These are phyloP conservation scores for Dothidotthia symphoricarpi DNA, from an alignment of 2,329 filamentous ascomycete species.

Conservation along the genomic window DNA sequence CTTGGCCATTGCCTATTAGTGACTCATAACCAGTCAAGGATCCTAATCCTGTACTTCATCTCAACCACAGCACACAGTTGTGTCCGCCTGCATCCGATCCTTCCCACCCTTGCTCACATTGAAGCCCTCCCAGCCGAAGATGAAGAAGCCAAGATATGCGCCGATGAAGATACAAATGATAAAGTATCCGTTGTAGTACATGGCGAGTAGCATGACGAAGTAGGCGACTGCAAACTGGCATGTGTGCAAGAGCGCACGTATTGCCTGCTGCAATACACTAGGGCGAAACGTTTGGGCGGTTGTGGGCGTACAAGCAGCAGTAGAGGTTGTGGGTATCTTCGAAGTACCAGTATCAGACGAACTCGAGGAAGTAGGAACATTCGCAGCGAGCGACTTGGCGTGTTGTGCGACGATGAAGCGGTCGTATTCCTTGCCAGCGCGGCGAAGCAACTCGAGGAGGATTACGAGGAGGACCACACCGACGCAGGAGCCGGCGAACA, in stretches of 20 bases:
- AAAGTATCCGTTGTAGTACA: constrained; percentile 70
- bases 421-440: constrained; percentile 72
- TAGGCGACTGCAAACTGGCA: constrained; percentile 75
- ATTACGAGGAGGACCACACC: constrained; percentile 73
- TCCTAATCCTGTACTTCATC: background rate
- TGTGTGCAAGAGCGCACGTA: constrained; percentile 70
- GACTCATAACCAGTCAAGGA: too few species aligned
- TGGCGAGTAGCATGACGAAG: constrained; percentile 71
- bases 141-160: constrained; percentile 37
- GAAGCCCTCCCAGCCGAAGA: constrained; percentile 40
- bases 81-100: constrained; percentile 36
- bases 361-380: constrained; percentile 10
- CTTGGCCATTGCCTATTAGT: too few species aligned
- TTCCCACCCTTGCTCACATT: constrained; percentile 21
- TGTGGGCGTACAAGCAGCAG: background rate
- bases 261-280: constrained; percentile 63
- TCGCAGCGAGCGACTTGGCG: constrained; percentile 19
- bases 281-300: constrained; percentile 48
- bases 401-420: constrained; percentile 60
- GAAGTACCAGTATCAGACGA: constrained; percentile 14
- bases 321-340: constrained; percentile 10
- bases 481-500: constrained; percentile 81
- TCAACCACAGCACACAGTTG: constrained; percentile 39
- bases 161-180: constrained; percentile 51
- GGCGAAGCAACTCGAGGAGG: constrained; percentile 69